Evolutionary conservation across 768 basidiomycete species (phyloP), one percentile per base, ranked within the genome.

Genomic region (Suillus alpinus): DNA sequence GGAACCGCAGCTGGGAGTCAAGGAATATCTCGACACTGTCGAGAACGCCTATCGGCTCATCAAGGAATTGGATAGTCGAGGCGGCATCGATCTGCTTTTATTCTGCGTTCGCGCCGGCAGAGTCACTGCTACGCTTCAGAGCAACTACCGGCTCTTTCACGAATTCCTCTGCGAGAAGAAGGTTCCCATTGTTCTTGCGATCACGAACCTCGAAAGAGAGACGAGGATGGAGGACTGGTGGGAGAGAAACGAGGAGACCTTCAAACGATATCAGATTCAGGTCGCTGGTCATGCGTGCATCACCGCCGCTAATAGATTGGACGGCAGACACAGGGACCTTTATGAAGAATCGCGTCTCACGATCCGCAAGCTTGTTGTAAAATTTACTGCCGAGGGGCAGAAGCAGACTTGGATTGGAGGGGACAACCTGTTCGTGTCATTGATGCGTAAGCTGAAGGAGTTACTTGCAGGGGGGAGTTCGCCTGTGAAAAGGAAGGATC

Each of bases 81-180:
- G 69, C 14, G 80, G 81, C 32, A 68, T 82, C 37, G 76, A 71
- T 58, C 77, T 82, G 14, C 71, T 81, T 5, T 59, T 81, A 2
- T 81, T 75, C 57, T 75, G 75, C 63, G 72, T 81, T 71, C 74
- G 76, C 4, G 77, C 72, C 0, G 74, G 77, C 3, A 67, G 76
- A 58, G 72, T 80, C 67, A 75, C 71, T 37, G 69, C 74, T 18
- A 68, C 73, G 0, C 66, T 70, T 43, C 69, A 73, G 55, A 70
- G 72, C 63, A 81, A 80, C 59, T 81, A 78, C 63, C 61, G 66
- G 32, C 61, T 80, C 20, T 78, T 80, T 64, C 64, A 67, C 37
- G 73, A 81, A 20, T 71, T 75, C 29, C 75, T 81, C 34, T 81
- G 81, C 59, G 61, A 58, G 26, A 61, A 65, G 34, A 59, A 65